Evolutionary conservation across 2,329 filamentous ascomycete species (phyloP).

Genomic region (Lecanoromycetidae sp.): DNA sequence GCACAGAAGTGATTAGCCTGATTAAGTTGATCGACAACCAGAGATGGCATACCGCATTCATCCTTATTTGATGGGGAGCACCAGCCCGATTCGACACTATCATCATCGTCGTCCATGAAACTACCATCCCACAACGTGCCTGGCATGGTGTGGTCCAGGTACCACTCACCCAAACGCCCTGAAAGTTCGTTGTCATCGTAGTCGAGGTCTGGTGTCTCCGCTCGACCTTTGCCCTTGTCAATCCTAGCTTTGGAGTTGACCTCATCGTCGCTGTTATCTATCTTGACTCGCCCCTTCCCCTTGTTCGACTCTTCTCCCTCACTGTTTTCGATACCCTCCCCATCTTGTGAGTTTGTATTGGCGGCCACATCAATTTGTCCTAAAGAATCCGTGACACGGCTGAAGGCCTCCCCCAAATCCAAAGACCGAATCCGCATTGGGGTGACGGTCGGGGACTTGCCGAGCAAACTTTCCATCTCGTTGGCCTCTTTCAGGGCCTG

Average conservation of each 20-base stretch:
- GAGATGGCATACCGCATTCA: no score
- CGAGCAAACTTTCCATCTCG: background rate
- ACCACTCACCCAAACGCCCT: background rate
- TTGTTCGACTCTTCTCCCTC: background rate
- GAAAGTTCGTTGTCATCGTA: background rate
- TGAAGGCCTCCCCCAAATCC: slow-evolving; percentile 3
- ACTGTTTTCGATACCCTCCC: background rate
- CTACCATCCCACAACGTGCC: no score
- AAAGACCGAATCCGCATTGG: background rate
- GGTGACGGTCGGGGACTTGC: background rate
- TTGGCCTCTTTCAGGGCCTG: background rate
- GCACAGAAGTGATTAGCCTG: no score
- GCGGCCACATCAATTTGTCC: background rate
- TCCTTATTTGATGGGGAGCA: no score
- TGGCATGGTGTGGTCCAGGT: background rate
- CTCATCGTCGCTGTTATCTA: background rate
- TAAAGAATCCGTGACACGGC: background rate
- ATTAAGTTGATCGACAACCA: no score
- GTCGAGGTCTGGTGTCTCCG: background rate
- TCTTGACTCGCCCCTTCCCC: background rate
- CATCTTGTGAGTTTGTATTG: background rate
- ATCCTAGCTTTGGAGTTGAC: background rate
- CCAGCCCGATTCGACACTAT: no score
- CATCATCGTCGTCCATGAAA: no score
- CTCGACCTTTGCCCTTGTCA: background rate